Evolutionary conservation across 805 yeast genomes (phyloP).

Genomic region (Cyberlindnera mrakii): DNA sequence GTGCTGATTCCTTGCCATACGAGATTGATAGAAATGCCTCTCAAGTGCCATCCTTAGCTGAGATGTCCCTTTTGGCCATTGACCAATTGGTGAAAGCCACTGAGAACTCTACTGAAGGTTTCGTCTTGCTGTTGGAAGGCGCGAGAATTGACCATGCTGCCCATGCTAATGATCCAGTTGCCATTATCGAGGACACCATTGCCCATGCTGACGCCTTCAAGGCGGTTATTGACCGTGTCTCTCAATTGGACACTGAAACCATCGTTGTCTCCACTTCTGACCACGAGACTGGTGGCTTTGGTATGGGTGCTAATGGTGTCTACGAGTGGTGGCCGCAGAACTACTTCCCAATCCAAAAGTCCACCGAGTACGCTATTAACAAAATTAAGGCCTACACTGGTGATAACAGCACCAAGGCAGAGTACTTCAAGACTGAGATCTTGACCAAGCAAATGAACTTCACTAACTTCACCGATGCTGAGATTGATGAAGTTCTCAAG

Average conservation of each 20-base stretch:
- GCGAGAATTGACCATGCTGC: conserved; percentile 94
- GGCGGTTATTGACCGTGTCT: conserved; percentile 66
- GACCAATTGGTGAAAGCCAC: conserved; percentile 63
- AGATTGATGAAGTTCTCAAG: conserved; percentile 38
- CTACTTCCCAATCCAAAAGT: conserved; percentile 51
- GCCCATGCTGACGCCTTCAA: conserved; percentile 79
- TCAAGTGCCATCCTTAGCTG: conserved; percentile 69
- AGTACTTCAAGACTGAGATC: conserved; percentile 46
- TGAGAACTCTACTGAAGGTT: conserved; percentile 70
- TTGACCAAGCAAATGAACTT: conserved; percentile 32
- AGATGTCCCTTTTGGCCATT: conserved; percentile 69
- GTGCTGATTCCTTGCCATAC: conserved; percentile 69
- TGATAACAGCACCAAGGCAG: conserved; percentile 25
- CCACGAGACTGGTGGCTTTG: conserved; percentile 92
- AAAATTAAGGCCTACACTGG: conserved; percentile 34
- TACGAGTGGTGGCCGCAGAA: conserved; percentile 83
- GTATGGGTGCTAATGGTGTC: conserved; percentile 74
- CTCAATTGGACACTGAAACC: conserved; percentile 67
- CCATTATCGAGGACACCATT: conserved; percentile 83
- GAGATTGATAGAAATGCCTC: conserved; percentile 65
- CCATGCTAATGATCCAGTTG: conserved; percentile 86
- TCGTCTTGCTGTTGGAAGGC: conserved; percentile 82
- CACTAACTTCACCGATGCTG: conserved; percentile 34
- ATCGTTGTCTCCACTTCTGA: conserved; percentile 78
- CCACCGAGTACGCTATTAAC: conserved; percentile 62